phyloP scores from a whole-genome alignment of 805 yeast genomes.

The Starmerella floris region DNA sequence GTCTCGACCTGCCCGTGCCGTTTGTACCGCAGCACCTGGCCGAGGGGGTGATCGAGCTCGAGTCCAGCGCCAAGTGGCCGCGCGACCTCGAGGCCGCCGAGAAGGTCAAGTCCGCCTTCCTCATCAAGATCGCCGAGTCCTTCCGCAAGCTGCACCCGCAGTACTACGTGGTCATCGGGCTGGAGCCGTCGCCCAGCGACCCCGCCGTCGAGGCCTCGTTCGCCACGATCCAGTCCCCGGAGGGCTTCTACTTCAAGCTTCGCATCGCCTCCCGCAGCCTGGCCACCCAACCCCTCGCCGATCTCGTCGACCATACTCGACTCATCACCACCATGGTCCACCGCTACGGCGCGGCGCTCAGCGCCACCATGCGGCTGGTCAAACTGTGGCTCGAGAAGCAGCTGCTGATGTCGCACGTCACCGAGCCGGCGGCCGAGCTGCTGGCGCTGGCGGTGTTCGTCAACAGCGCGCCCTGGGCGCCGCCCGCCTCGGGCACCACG shows the following conservation, averaged over 20 bases:
- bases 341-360: conserved; percentile 55
- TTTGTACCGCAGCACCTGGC: conserved; percentile 36
- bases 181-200: conserved; percentile 35
- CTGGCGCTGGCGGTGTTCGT: conserved; percentile 73
- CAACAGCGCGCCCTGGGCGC: conserved; percentile 71
- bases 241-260: conserved; percentile 74
- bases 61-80: conserved; percentile 89
- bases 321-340: conserved; percentile 57
- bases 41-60: conserved; percentile 74
- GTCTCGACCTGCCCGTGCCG: conserved; percentile 56
- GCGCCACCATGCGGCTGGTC: conserved; percentile 65
- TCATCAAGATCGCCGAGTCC: conserved; percentile 50
- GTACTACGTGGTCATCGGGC: conserved; percentile 47
- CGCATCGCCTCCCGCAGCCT: conserved; percentile 43
- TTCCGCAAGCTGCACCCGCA: conserved; percentile 35
- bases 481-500: conserved; percentile 64
- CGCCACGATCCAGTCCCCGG: conserved; percentile 53
- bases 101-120: conserved; percentile 78
- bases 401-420: conserved; percentile 52
- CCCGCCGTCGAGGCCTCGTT: conserved; percentile 23
- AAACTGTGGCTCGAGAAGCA: conserved; percentile 87
- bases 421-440: conserved; percentile 70
- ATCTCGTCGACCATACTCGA: conserved; percentile 59
- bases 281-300: conserved; percentile 32
- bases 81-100: conserved; percentile 76